Evolutionary conservation across 331 rosid genomes (phyloP), one percentile per base, ranked within the genome.

Genomic region (Quercus phellos): DNA sequence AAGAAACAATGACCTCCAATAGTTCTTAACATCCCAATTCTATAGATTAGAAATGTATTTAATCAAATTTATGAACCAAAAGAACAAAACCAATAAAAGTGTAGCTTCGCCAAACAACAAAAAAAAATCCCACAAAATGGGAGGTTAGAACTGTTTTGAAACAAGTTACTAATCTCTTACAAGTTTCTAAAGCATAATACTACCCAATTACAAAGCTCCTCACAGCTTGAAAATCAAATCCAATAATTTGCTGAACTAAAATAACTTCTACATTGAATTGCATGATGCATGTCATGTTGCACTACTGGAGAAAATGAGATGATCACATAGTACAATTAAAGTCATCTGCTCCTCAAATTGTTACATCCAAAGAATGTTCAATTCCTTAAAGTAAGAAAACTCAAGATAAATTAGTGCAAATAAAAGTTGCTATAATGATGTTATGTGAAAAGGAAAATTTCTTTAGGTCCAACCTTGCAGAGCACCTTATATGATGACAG

Each of bases 401-500:
- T 35, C 35, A 35, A 68, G 75, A 68, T 58, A 32, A 54, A 30
- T 27, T 53, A 32, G 30, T 70, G 51, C 24, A 16, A 12, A 43
- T 73, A 51, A 74, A 74, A 73, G 32, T 68, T 71, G 60, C 26
- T 38, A 32, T 55, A 29, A 71, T 6, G 14, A 51, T 70, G 64
- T 72, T 32, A 71, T 71, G 35, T 66, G 14, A 21, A 68, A 68
- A 79, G 61, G 66, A 67, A 69, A 69, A 12, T 46, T 46, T 29
- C 10, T 38, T 43, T 70, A 4, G 74, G 79, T 32, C 80, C 70
- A 51, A 72, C 60, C 59, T 55, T 79, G 56, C 42, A 60, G 76
- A 30, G 68, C 53, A 38, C 29, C 66, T 21, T 66, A 53, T 27
- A 53, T 26, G 60, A 79, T 32, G 78, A 50, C 29, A 68, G 19